Base-by-base conservation (phyloP, 306 rosid species). In the Senna tora region DNA sequence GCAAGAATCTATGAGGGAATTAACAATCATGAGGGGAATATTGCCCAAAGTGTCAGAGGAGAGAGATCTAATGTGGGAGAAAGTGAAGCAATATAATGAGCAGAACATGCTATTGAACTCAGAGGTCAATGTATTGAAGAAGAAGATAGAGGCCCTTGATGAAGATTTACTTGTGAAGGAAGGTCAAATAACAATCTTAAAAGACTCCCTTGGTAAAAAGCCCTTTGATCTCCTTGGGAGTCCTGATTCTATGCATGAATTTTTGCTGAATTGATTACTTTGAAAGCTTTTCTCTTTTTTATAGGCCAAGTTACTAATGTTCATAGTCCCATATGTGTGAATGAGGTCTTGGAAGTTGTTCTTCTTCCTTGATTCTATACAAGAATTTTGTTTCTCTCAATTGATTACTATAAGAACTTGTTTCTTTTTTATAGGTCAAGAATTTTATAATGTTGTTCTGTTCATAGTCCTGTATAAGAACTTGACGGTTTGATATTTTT, bases 161-260 rank as follows among this genome's bases (percentile, higher is more conserved):
- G 97, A 87, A 75, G 88, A 95, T 17, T 61, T 88, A 34, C 90
- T 89, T 59, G 53, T 89, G 66, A 95, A 88, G 84, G 99, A 91
- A 80, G 99, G 99, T 68, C 96, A 95, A 79, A 91, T 89, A 45
- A 85, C 95, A 75, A 91, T 95, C 46, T 85, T 95, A 41, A 88
- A 87, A 82, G 99, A 95, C 75, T 63, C 97, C 69, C 43, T 89
- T 43, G 79, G 76, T 61, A 86, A 81, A 77, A 87, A 76, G 56
- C 69, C 90, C 14, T 85, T 83, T 74, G 94, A 87, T 78, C 87
- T 91, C 73, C 87, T 91, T 2, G 87, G 86, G 14, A 83, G 86
- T 78, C 86, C 90, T 6, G 87, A 79, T 73, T 84, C 87, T 63
- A 51, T 84, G 34, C 78, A 82, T 74, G 90, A 87, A 22, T 92